A percentile compares a stretch with the other conserved stretches of the same genome.
phyloP scores from a whole-genome alignment of 2,329 filamentous ascomycete genomes.

The Cercospora zeae-maydis region DNA sequence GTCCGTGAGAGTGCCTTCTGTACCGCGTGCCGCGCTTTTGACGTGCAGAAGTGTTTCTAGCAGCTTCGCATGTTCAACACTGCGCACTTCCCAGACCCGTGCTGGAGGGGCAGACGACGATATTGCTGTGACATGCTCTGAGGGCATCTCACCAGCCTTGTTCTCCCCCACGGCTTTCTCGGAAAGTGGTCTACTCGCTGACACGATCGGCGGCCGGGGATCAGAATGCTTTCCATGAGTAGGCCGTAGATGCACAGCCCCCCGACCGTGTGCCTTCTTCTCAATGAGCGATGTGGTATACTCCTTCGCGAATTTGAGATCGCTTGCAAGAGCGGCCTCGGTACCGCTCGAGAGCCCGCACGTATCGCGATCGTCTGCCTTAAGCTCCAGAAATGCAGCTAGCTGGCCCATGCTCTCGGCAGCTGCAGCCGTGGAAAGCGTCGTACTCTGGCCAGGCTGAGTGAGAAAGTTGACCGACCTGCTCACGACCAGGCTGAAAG shows the following conservation, averaged over 20 bases:
- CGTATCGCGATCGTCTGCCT: background rate
- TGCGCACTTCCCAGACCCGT: background rate
- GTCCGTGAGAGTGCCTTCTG: background rate
- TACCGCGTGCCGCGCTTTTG: background rate
- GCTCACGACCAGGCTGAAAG: slow-evolving; percentile 10
- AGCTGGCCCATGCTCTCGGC: slow-evolving; percentile 16
- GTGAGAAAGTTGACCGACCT: background rate
- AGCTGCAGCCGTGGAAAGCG: slow-evolving; percentile 5
- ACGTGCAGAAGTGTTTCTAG: background rate
- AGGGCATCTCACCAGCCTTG: background rate
- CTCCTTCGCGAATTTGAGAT: background rate
- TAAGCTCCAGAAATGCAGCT: slow-evolving; percentile 10
- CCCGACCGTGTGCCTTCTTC: background rate
- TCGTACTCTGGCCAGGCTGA: slow-evolving; percentile 12
- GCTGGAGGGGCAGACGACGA: background rate
- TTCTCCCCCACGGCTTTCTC: background rate
- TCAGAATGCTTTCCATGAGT: background rate
- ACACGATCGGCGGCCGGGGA: background rate
- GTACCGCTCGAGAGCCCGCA: background rate
- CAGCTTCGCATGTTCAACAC: background rate
- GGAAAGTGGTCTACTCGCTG: background rate
- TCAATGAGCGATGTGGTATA: slow-evolving; percentile 6
- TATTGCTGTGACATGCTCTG: background rate
- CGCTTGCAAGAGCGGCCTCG: slow-evolving; percentile 1
- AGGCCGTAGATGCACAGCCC: background rate